Conservation (phyloP, 2,329 filamentous ascomycete genomes). For the Chaetomiaceae sp. region DNA sequence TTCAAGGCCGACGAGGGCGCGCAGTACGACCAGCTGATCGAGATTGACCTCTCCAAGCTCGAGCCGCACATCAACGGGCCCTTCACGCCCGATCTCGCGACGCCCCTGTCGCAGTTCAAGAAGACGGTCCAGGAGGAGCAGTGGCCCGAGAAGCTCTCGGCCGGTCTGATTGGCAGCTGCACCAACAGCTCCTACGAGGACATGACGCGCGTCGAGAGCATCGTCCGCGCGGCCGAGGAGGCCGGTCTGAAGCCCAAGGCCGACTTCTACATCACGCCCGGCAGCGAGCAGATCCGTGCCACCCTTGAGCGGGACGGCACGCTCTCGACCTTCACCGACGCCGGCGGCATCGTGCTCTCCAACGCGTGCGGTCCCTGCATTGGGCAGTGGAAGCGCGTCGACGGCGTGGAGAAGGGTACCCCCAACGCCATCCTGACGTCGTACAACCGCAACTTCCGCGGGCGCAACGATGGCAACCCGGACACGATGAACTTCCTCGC, state of each 20-base stretch:
- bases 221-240: constrained; percentile 83
- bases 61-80: constrained; percentile 97
- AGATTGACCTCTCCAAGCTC: constrained; percentile 81
- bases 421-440: constrained; percentile 92
- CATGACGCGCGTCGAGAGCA: constrained; percentile 90
- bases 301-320: constrained; percentile 88
- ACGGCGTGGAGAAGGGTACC: constrained; percentile 77
- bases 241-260: constrained; percentile 87
- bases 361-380: constrained; percentile 95
- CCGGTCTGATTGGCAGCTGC: constrained; percentile 93
- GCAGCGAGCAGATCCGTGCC: constrained; percentile 93
- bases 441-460: constrained; percentile 98
- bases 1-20: constrained; percentile 75
- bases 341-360: constrained; percentile 83
- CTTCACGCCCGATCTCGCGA: constrained; percentile 92
- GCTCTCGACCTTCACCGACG: constrained; percentile 76
- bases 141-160: constrained; percentile 88
- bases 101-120: constrained; percentile 85
- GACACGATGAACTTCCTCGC: constrained; percentile 98
- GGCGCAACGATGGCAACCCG: constrained; percentile 93
- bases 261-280: constrained; percentile 93
- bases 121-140: constrained; percentile 74
- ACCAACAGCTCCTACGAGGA: constrained; percentile 99
- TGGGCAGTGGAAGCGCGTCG: constrained; percentile 90
- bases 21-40: constrained; percentile 85